Conservation (phyloP, 2,329 filamentous ascomycete genomes). For the Fusarium caatingaense region DNA sequence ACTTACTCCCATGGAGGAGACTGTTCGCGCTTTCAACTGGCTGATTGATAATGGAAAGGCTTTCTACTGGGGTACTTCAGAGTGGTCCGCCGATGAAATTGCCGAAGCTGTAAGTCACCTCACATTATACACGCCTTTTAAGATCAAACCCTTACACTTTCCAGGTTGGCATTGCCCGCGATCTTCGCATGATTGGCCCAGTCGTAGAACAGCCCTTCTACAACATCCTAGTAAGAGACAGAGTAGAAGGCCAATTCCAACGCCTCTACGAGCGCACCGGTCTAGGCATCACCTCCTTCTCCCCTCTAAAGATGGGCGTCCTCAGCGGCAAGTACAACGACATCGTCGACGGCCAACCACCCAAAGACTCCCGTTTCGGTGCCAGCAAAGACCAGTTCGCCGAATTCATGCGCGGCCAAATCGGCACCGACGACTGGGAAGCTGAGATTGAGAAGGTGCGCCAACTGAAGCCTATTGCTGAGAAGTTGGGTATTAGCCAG, state of each 20-base stretch:
- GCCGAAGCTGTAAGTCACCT: slow-evolving; percentile 60
- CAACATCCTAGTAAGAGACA: slow-evolving; percentile 70
- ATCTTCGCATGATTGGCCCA: slow-evolving; percentile 70
- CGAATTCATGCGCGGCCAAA: slow-evolving; percentile 62
- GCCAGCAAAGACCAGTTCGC: slow-evolving; percentile 69
- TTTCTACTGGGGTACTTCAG: slow-evolving; percentile 72
- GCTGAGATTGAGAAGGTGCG: slow-evolving; percentile 59
- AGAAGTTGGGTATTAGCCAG: slow-evolving; percentile 66
- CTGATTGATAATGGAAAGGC: slow-evolving; percentile 75
- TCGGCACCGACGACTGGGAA: slow-evolving; percentile 63
- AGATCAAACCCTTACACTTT: neutral
- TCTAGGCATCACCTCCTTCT: slow-evolving; percentile 71
- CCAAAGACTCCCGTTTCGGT: slow-evolving; percentile 67
- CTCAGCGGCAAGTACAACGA: slow-evolving; percentile 75
- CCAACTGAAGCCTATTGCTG: slow-evolving; percentile 62
- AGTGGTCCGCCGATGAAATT: slow-evolving; percentile 77
- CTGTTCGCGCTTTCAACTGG: slow-evolving; percentile 76
- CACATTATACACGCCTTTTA: fast-evolving
- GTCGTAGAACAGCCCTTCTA: slow-evolving; percentile 76
- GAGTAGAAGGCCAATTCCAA: slow-evolving; percentile 72
- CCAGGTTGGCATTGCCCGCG: slow-evolving; percentile 66
- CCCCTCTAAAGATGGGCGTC: slow-evolving; percentile 68
- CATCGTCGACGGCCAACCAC: slow-evolving; percentile 60
- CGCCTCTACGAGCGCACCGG: slow-evolving; percentile 69
- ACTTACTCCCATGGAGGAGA: slow-evolving; percentile 76